Evolutionary conservation across 768 basidiomycete species (phyloP), one percentile per base, ranked within the genome.

Genomic region (Termitomyces bulborhizus): DNA sequence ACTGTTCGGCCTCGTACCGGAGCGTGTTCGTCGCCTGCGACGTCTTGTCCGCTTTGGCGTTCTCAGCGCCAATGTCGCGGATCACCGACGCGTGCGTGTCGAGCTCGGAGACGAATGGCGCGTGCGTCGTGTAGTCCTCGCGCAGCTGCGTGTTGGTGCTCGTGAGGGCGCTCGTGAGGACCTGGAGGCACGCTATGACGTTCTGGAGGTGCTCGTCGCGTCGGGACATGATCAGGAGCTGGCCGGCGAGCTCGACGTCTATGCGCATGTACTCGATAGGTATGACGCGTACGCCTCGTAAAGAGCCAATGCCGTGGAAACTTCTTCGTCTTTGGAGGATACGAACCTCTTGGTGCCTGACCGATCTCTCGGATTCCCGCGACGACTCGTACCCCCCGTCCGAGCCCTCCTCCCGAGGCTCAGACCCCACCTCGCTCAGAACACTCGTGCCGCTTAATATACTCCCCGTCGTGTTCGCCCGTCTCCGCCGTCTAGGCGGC

Each of bases 191-290:
- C 16, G 76, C 71, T 12, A 84, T 63, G 31, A 89, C 81, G 63
- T 87, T 85, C 52, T 71, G 73, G 36, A 92, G 71, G 66, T 91
- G 88, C 55, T 75, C 72, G 64, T 85, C 84, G 62, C 89, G 76
- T 42, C 89, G 72, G 34, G 71, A 72, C 82, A 90, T 81, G 60
- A 86, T 78, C 21, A 92, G 72, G 46, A 88, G 66, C 63, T 91
- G 85, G 4, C 86, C 87, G 63, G 85, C 85, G 15, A 92, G 74
- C 62, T 86, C 88, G 37, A 90, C 90, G 62, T 92, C 90, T 41
- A 88, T 81, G 48, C 77, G 79, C 86, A 92, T 88, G 62, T 79
- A 74, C 53, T 90, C 85, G 6, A 76, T 57, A 3, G 77, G 75
- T 42, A 89, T 66, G 11, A 84, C 70, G 36, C 72, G 72, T 56